Evolutionary conservation across 129 eudicot genomes (phyloP).

Genomic region (Pittosporum tobira): DNA sequence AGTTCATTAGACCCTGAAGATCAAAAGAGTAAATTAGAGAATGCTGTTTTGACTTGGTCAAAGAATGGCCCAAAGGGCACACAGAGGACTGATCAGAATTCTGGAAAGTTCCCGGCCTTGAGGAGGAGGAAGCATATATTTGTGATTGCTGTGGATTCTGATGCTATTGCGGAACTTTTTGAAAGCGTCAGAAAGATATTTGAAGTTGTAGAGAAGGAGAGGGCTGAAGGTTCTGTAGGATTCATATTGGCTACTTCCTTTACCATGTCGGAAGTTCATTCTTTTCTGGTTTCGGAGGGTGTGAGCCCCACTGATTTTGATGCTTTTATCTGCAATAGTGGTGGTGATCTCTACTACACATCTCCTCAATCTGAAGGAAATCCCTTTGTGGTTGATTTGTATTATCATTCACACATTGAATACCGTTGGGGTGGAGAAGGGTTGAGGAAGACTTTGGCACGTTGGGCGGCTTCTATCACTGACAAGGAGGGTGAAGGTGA

Average conservation of each 20-base stretch:
- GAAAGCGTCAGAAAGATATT: constrained; percentile 52
- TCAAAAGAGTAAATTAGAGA: constrained; percentile 56
- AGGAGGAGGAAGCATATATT: constrained; percentile 65
- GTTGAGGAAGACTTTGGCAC: constrained; percentile 78
- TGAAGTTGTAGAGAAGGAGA: constrained; percentile 66
- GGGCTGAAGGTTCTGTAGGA: constrained; percentile 65
- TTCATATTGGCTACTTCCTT: constrained; percentile 85
- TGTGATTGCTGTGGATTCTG: constrained; percentile 73
- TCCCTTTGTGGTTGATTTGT: constrained; percentile 76
- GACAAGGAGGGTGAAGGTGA: constrained; percentile 57
- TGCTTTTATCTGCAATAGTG: constrained; percentile 95
- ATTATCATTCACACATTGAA: constrained; percentile 92
- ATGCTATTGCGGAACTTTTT: constrained; percentile 35
- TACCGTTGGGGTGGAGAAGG: constrained; percentile 99
- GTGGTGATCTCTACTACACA: constrained; percentile 84
- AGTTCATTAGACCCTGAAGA: constrained; percentile 50
- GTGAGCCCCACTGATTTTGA: constrained; percentile 72
- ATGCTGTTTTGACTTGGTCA: constrained; percentile 53
- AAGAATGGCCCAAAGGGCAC: constrained; percentile 48
- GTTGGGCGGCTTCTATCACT: constrained; percentile 65
- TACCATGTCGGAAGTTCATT: constrained; percentile 63
- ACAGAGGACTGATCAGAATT: constrained; percentile 46
- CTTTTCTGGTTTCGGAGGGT: constrained; percentile 61
- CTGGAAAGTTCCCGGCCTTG: constrained; percentile 71
- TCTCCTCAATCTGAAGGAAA: constrained; percentile 62